A percentile compares a stretch with the other conserved stretches of the same genome.
phyloP scores from a whole-genome alignment of 768 basidiomycete genomes.

The Coprinopsis cinerea region DNA sequence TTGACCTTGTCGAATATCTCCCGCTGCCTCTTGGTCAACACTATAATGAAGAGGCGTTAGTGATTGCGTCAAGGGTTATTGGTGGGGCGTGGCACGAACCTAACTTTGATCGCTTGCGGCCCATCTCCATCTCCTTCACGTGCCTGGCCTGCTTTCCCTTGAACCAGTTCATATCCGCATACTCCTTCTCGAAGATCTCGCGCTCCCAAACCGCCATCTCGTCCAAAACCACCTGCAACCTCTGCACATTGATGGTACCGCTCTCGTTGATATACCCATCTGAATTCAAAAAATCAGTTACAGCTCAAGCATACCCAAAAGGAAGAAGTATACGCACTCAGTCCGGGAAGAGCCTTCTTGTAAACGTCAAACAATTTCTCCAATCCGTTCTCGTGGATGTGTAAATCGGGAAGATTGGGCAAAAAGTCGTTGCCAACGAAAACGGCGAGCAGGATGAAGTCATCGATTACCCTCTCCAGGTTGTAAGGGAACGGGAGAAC shows the following conservation, averaged over 20 bases:
- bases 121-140: slow-evolving; percentile 57
- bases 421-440: slow-evolving; percentile 98
- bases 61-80: slow-evolving; percentile 14
- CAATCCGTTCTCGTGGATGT: slow-evolving; percentile 96
- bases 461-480: slow-evolving; percentile 94
- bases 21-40: slow-evolving; percentile 69
- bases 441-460: slow-evolving; percentile 93
- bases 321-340: slow-evolving; percentile 37
- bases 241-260: slow-evolving; percentile 71
- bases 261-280: slow-evolving; percentile 93
- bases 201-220: slow-evolving; percentile 86
- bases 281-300: slow-evolving; percentile 20
- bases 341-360: slow-evolving; percentile 80
- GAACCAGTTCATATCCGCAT: slow-evolving; percentile 86
- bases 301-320: background rate
- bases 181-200: slow-evolving; percentile 89
- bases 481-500: slow-evolving; percentile 75
- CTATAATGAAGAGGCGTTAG: slow-evolving; percentile 24
- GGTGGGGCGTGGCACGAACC: slow-evolving; percentile 37
- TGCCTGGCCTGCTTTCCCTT: slow-evolving; percentile 88
- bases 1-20: slow-evolving; percentile 76
- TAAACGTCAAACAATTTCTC: slow-evolving; percentile 94
- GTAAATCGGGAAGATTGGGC: slow-evolving; percentile 92
- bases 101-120: slow-evolving; percentile 51
- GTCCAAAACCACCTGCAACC: slow-evolving; percentile 82